A percentile compares a stretch with the other conserved stretches of the same genome.
Conservation (phyloP, 2,329 filamentous ascomycete species). For the Phyllosticta citribraziliensis region DNA sequence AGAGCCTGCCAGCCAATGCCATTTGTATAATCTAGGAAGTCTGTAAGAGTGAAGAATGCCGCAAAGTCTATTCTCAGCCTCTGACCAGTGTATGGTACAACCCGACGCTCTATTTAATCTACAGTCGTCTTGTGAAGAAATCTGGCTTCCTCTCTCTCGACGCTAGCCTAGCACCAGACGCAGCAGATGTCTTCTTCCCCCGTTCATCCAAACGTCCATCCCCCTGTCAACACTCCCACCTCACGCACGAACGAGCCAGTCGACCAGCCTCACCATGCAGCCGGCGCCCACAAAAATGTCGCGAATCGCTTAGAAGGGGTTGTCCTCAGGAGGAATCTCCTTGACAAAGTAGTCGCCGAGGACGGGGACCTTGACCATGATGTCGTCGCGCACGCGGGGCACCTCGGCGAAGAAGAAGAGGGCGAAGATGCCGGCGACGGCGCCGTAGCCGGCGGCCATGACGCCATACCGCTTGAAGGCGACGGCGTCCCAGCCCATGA, state of each 20-base stretch:
- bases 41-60: neutral
- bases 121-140: neutral
- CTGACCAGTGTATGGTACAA: neutral
- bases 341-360: conserved; percentile 47
- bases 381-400: conserved; percentile 52
- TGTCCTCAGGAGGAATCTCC: conserved; percentile 54
- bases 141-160: neutral
- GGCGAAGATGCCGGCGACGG: conserved; percentile 47
- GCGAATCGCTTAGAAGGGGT: conserved; percentile 38
- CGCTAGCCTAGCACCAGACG: neutral
- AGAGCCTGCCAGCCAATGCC: neutral
- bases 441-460: conserved; percentile 47
- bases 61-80: neutral
- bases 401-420: conserved; percentile 58
- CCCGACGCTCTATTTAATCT: neutral
- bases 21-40: neutral
- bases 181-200: neutral
- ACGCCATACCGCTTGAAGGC: conserved; percentile 36
- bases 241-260: neutral
- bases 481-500: conserved; percentile 32
- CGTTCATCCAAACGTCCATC: neutral
- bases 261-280: neutral
- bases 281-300: neutral
- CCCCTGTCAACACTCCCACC: neutral
- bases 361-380: conserved; percentile 51